phyloP scores from a whole-genome alignment of 345 rosid species.

The Salix udensis region DNA sequence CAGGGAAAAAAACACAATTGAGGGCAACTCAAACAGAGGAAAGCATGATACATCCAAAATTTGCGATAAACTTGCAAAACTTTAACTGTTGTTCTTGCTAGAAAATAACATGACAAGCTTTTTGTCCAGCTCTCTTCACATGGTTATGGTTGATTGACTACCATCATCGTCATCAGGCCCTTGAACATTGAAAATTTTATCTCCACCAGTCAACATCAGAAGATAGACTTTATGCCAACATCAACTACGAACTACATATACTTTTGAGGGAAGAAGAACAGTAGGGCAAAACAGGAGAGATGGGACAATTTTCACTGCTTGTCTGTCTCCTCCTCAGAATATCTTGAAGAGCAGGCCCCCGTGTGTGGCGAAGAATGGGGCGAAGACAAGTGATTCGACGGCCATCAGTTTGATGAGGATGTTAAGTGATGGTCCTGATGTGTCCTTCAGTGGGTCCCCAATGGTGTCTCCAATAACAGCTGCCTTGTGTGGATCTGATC shows the following conservation, averaged over 20 bases:
- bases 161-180: not conserved
- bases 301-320: not conserved
- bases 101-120: not conserved
- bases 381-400: constrained; percentile 91
- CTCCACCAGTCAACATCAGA: not conserved
- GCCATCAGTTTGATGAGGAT: constrained; percentile 98
- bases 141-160: not conserved
- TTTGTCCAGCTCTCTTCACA: not conserved
- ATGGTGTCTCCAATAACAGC: constrained; percentile 94
- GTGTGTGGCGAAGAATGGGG: constrained; percentile 93
- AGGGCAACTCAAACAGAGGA: not conserved
- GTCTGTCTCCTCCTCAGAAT: constrained; percentile 23
- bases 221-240: constrained; percentile 2
- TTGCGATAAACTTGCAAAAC: not conserved
- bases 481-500: constrained; percentile 94
- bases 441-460: constrained; percentile 95
- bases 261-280: not conserved
- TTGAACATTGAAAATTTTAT: not conserved
- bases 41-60: not conserved
- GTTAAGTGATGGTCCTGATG: constrained; percentile 96
- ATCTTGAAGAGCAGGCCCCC: constrained; percentile 92
- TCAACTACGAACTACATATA: constrained; percentile 11
- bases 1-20: not conserved
- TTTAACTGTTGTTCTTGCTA: not conserved
- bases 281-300: not conserved